These are phyloP conservation scores for Casuarina equisetifolia DNA, from an alignment of 306 rosid species.

Conservation along the genomic window DNA sequence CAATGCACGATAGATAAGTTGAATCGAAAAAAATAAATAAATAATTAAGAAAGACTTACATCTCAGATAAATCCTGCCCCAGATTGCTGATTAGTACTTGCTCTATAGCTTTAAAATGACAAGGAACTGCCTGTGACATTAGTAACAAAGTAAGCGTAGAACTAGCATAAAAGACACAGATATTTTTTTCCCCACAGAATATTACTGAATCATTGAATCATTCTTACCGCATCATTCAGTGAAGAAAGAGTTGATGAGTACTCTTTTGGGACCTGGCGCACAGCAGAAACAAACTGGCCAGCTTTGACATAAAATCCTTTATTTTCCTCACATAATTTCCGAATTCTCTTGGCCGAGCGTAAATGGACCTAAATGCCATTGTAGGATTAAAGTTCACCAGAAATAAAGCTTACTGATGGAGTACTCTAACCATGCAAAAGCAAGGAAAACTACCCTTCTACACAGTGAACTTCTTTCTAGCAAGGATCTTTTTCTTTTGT, in stretches of 20 bases:
- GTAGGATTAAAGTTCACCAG: slow-evolving; percentile 16
- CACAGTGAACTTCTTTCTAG: background rate
- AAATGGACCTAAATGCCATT: slow-evolving; percentile 58
- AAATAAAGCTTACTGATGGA: background rate
- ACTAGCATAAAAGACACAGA: slow-evolving; percentile 23
- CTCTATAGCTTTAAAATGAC: slow-evolving; percentile 57
- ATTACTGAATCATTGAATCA: slow-evolving; percentile 4
- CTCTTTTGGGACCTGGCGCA: slow-evolving; percentile 70
- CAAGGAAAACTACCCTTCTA: background rate
- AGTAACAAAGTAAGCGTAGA: slow-evolving; percentile 18
- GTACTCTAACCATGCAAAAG: background rate
- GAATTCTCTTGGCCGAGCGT: slow-evolving; percentile 71
- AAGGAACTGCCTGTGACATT: slow-evolving; percentile 71
- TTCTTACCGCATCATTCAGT: slow-evolving; percentile 72
- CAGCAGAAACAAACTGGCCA: slow-evolving; percentile 77
- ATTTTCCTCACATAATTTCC: slow-evolving; percentile 72
- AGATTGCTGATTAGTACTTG: slow-evolving; percentile 54
- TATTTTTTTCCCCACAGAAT: background rate
- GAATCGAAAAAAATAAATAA: background rate
- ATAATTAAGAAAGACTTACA: slow-evolving; percentile 49
- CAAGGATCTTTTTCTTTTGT: background rate
- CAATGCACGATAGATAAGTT: too few relatives aligned
- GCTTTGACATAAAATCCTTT: slow-evolving; percentile 94
- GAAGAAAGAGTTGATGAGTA: slow-evolving; percentile 70
- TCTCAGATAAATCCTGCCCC: slow-evolving; percentile 60